Conservation (phyloP, 2,329 filamentous ascomycete genomes). For the Lasiodiplodia sp. region DNA sequence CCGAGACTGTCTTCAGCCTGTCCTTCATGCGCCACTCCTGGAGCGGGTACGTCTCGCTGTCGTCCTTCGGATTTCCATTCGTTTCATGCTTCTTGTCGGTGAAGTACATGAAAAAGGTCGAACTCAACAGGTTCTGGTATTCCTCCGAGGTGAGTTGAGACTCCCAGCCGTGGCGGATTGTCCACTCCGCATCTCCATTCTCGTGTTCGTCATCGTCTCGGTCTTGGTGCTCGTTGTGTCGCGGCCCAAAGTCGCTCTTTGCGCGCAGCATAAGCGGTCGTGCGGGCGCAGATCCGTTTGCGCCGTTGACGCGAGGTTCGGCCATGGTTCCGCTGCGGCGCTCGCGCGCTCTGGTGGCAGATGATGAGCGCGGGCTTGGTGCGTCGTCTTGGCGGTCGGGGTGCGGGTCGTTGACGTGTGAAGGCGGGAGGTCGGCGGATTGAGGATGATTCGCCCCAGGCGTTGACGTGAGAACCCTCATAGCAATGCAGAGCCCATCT, state of each 20-base stretch:
- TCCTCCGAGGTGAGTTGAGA: conserved; percentile 91
- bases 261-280: conserved; percentile 55
- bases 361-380: conserved; percentile 26
- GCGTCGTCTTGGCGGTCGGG: conserved; percentile 8
- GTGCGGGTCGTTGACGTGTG: not conserved
- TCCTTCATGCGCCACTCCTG: conserved; percentile 99
- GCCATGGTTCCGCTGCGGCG: conserved; percentile 13
- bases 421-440: conserved; percentile 2
- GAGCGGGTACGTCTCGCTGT: conserved; percentile 62
- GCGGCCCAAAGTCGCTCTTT: conserved; percentile 61
- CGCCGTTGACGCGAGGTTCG: conserved; percentile 24
- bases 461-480: conserved; percentile 28
- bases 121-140: conserved; percentile 83
- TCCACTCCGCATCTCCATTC: conserved; percentile 59
- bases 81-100: conserved; percentile 98
- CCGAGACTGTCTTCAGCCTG: conserved; percentile 93
- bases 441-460: conserved; percentile 24
- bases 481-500: conserved; percentile 24
- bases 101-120: conserved; percentile 99
- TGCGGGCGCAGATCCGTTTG: conserved; percentile 6
- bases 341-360: conserved; percentile 20
- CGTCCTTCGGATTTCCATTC: conserved; percentile 80
- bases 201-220: conserved; percentile 45
- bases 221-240: conserved; percentile 39
- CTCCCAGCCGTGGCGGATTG: conserved; percentile 86